Conservation (phyloP, 75 land plant genomes). For the Pseudotsuga menziesii region DNA sequence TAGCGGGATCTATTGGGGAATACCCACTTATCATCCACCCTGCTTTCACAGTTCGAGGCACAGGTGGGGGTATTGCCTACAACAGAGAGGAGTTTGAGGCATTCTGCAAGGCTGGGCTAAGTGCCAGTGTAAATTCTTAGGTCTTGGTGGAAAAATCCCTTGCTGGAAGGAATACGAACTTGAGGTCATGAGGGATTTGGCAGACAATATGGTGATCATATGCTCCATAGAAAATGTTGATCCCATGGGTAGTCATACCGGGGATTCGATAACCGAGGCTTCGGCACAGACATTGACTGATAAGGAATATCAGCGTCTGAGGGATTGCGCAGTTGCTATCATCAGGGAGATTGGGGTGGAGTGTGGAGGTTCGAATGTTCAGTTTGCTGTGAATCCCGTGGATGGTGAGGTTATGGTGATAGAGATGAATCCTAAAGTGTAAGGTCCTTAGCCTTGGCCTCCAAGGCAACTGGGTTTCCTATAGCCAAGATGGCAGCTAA, state of each 20-base stretch:
- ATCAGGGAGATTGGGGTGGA: slow-evolving; percentile 99
- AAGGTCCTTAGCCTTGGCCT: slow-evolving; percentile 95
- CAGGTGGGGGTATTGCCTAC: slow-evolving; percentile 98
- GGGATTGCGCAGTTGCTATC: slow-evolving; percentile 88
- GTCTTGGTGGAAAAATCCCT: slow-evolving; percentile 93
- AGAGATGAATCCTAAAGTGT: slow-evolving; percentile 99
- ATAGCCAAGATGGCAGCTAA: slow-evolving; percentile 99
- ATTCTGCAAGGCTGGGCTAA: slow-evolving; percentile 90
- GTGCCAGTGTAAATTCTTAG: slow-evolving; percentile 91
- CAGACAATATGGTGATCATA: slow-evolving; percentile 98
- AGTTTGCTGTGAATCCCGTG: slow-evolving; percentile 93
- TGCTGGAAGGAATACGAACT: slow-evolving; percentile 99
- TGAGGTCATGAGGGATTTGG: slow-evolving; percentile 98
- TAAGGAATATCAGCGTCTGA: slow-evolving; percentile 92
- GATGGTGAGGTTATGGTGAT: slow-evolving; percentile 99
- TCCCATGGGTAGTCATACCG: slow-evolving; percentile 99
- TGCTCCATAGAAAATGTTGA: slow-evolving; percentile 99
- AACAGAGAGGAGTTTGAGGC: slow-evolving; percentile 93
- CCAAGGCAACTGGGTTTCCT: slow-evolving; percentile 98
- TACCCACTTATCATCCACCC: slow-evolving; percentile 91
- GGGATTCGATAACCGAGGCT: slow-evolving; percentile 98
- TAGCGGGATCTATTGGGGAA: slow-evolving; percentile 81
- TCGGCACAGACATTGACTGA: slow-evolving; percentile 98
- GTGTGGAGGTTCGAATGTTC: slow-evolving; percentile 99
- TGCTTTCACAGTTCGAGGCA: slow-evolving; percentile 96